phyloP scores from a whole-genome alignment of 495 filamentous ascomycete species.

The Coniosporium apollinis region DNA sequence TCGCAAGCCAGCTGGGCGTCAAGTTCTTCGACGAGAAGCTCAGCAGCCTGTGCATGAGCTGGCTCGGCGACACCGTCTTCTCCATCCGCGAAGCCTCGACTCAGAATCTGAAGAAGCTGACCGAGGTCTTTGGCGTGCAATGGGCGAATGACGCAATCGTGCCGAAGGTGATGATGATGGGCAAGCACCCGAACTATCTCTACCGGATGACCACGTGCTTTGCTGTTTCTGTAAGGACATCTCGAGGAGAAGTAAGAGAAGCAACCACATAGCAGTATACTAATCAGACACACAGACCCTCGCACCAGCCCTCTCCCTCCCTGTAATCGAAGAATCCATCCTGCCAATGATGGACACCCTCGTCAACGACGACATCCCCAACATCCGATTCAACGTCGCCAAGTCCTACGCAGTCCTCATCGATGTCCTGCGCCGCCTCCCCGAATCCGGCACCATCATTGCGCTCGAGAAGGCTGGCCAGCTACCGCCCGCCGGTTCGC shows the following conservation, averaged over 20 bases:
- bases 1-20: conserved; percentile 89
- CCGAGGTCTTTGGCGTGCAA: conserved; percentile 93
- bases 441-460: conserved; percentile 70
- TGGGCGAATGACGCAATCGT: conserved; percentile 98
- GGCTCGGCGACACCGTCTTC: conserved; percentile 98
- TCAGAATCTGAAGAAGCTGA: conserved; percentile 92
- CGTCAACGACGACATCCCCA: conserved; percentile 84
- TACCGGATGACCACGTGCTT: conserved; percentile 99
- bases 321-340: conserved; percentile 82
- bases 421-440: conserved; percentile 73
- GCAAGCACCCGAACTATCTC: conserved; percentile 91
- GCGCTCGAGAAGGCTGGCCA: conserved; percentile 63
- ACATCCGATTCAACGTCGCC: conserved; percentile 98
- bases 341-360: conserved; percentile 92
- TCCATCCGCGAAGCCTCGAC: conserved; percentile 95
- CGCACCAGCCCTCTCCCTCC: conserved; percentile 75
- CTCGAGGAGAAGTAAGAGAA: not conserved
- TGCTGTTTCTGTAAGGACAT: conserved; percentile 70
- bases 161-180: conserved; percentile 96
- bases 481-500: conserved; percentile 41
- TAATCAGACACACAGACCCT: conserved; percentile 60
- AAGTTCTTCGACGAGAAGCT: conserved; percentile 98
- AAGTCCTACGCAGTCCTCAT: conserved; percentile 90
- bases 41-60: conserved; percentile 89
- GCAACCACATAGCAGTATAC: conserved; percentile 1